Percentiles rank a stretch among this genome's conserved stretches.
These are phyloP conservation scores for Sporisorium exsertum DNA, from an alignment of 1,284 basidiomycete species.

Conservation along the genomic window DNA sequence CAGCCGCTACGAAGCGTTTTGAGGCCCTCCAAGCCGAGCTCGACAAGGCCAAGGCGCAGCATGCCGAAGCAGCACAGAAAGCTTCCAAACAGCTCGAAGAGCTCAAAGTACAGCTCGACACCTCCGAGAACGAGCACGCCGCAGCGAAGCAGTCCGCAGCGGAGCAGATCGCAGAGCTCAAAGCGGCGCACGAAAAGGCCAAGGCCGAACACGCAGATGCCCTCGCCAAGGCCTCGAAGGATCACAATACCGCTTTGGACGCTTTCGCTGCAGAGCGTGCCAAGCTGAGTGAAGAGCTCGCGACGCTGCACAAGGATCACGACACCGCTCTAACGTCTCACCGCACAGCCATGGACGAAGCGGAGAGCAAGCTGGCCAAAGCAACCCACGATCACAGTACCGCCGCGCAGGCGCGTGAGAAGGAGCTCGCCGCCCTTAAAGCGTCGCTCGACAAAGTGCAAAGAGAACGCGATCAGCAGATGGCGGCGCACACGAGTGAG, in stretches of 20 bases:
- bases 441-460: slow-evolving; percentile 23
- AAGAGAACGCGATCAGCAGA: slow-evolving; percentile 36
- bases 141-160: slow-evolving; percentile 1
- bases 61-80: slow-evolving; percentile 2
- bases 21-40: slow-evolving; percentile 22
- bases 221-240: slow-evolving; percentile 2
- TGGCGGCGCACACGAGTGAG: slow-evolving; percentile 33
- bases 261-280: slow-evolving; percentile 11
- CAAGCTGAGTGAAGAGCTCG: slow-evolving; percentile 18
- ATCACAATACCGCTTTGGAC: slow-evolving; percentile 18
- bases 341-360: slow-evolving; percentile 14
- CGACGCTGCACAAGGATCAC: slow-evolving; percentile 21
- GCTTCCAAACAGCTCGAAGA: slow-evolving; percentile 18
- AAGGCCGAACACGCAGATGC: slow-evolving; percentile 15
- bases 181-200: slow-evolving; percentile 8
- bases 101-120: slow-evolving; percentile 8
- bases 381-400: slow-evolving; percentile 9
- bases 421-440: slow-evolving; percentile 26
- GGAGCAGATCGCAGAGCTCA: slow-evolving; percentile 19
- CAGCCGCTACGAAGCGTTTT: slow-evolving; percentile 4
- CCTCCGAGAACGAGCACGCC: slow-evolving; percentile 13
- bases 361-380: slow-evolving; percentile 7
- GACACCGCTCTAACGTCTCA: slow-evolving; percentile 12
- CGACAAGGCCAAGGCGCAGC: slow-evolving; percentile 4
- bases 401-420: slow-evolving; percentile 8